Conservation (phyloP, 768 basidiomycete genomes). For the Rhizopogon roseolus region DNA sequence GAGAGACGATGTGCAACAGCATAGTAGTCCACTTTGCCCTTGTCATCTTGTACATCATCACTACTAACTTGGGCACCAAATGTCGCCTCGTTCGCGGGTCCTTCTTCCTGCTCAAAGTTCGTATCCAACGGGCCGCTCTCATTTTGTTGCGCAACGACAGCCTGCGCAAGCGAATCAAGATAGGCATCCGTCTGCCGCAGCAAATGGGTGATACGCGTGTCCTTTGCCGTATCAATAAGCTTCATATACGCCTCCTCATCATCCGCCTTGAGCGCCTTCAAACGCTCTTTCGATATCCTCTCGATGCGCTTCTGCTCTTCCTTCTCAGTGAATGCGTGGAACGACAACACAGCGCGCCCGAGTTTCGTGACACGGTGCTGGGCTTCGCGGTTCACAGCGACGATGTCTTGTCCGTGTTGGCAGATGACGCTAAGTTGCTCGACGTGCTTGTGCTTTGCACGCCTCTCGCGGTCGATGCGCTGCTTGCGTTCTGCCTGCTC, state of each 20-base stretch:
- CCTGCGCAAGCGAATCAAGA: slow-evolving; percentile 91
- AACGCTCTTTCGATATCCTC: slow-evolving; percentile 93
- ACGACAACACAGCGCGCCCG: slow-evolving; percentile 72
- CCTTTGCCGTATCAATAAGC: slow-evolving; percentile 97
- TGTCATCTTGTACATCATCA: slow-evolving; percentile 55
- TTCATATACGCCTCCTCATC: slow-evolving; percentile 99
- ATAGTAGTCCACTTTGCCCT: slow-evolving; percentile 90
- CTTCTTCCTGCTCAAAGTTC: slow-evolving; percentile 60
- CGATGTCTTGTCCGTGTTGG: slow-evolving; percentile 73
- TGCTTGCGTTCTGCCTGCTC: slow-evolving; percentile 91
- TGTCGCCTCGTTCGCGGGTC: slow-evolving; percentile 78
- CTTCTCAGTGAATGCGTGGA: slow-evolving; percentile 90
- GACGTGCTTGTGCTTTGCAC: slow-evolving; percentile 94
- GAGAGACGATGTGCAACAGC: slow-evolving; percentile 90
- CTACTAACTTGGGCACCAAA: slow-evolving; percentile 77
- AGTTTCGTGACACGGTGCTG: slow-evolving; percentile 57
- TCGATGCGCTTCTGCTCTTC: slow-evolving; percentile 98
- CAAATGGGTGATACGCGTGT: slow-evolving; percentile 96
- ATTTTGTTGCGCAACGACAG: slow-evolving; percentile 88
- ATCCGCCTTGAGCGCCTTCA: slow-evolving; percentile 94
- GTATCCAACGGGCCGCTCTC: slow-evolving; percentile 46
- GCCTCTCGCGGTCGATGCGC: slow-evolving; percentile 84
- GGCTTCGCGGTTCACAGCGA: slow-evolving; percentile 61
- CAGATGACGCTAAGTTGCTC: slow-evolving; percentile 89
- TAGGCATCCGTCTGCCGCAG: slow-evolving; percentile 91